Evolutionary conservation across 2,329 filamentous ascomycete species (phyloP), one percentile per base, ranked within the genome.

Genomic region (Cladorrhinum sp.): DNA sequence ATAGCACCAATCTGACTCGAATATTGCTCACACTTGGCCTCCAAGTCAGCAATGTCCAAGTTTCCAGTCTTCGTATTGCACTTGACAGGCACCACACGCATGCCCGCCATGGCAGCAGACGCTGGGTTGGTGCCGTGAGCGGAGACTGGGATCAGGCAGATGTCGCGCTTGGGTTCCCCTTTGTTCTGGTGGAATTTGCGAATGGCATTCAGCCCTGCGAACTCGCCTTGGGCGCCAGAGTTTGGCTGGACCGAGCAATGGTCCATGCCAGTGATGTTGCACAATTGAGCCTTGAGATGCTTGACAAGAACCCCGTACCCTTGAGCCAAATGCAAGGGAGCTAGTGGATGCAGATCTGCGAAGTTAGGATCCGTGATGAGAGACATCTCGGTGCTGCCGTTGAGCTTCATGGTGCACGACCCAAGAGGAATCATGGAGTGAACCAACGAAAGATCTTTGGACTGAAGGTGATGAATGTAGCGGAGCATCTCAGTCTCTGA

Each of bases 381-480:
- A 16, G 90, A 84, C 93, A 98, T 97, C 78, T 97, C 92, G 0
- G 91, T 91, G 2, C 93, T 95, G 48, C 90, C 91, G 74, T 97
- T 97, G 57, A 97, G 86, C 81, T 98, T 98, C 93, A 98, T 98
- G 13, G 93, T 98, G 80, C 93, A 98, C 1, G 93, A 97, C 20
- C 93, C 93, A 1, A 98, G 84, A 2, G 93, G 92, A 63, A 98
- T 98, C 93, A 98, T 98, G 16, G 93, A 97, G 77, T 98, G 93
- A 1, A 93, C 91, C 4, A 97, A 82, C 1, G 93, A 97, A 13
- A 98, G 79, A 72, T 98, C 93, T 79, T 96, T 97, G 55, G 92
- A 96, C 73, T 96, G 90, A 4, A 98, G 81, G 72, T 96, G 91
- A 72, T 93, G 83, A 69, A 98, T 96, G 77, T 98, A 98, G 49